These are phyloP conservation scores for Symbiodinium pilosum DNA, from an alignment of 73 alveolate species.

Conservation along the genomic window DNA sequence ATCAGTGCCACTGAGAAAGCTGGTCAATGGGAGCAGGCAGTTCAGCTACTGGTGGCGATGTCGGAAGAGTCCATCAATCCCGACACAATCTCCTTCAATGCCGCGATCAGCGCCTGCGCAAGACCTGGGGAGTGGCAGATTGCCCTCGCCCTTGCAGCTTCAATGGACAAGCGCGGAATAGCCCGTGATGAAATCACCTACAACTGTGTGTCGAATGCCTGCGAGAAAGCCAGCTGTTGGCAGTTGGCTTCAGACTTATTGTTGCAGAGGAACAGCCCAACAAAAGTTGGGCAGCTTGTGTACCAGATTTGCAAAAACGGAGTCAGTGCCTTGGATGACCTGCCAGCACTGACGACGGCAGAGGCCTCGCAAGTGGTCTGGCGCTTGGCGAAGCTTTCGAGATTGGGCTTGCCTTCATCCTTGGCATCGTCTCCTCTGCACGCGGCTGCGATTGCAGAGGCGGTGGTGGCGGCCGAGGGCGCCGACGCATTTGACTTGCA, in stretches of 20 bases:
- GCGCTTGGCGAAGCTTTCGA: slow-evolving; percentile 51
- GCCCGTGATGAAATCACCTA: slow-evolving; percentile 48
- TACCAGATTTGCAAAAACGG: not conserved
- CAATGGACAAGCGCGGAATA: not conserved
- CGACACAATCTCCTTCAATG: not conserved
- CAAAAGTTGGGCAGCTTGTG: not conserved
- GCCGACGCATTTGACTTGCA: not conserved
- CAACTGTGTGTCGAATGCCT: slow-evolving; percentile 56
- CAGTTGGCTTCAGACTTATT: slow-evolving; percentile 21
- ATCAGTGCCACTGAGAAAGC: slow-evolving; percentile 49
- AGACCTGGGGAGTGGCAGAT: slow-evolving; percentile 23
- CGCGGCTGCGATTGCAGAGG: too few species aligned
- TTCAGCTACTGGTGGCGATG: not conserved
- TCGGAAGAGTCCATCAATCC: not conserved
- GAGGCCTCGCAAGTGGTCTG: slow-evolving; percentile 58
- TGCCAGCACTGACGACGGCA: not conserved
- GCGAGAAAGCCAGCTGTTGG: slow-evolving; percentile 43
- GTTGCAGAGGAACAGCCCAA: slow-evolving; percentile 21
- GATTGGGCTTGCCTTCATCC: not conserved
- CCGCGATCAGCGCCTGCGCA: slow-evolving; percentile 64
- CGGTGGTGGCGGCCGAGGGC: not conserved
- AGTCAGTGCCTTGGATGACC: not conserved
- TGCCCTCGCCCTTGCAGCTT: slow-evolving; percentile 8
- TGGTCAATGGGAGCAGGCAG: slow-evolving; percentile 47
- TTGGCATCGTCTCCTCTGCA: not conserved